phyloP scores from a whole-genome alignment of 805 yeast species.

The Candida germanica region DNA sequence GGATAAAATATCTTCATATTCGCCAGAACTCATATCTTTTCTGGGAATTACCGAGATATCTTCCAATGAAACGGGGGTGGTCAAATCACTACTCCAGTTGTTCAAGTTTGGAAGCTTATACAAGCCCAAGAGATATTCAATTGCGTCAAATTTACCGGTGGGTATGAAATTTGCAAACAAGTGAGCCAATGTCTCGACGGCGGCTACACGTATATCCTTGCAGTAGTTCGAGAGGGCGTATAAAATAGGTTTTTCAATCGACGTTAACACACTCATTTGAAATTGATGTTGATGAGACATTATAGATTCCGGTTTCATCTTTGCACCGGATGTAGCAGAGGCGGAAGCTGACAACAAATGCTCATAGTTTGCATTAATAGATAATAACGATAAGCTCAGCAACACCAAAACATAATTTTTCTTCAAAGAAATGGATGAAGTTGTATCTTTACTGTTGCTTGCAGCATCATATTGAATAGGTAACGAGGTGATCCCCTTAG shows the following conservation, averaged over 20 bases:
- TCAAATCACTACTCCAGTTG: constrained; percentile 26
- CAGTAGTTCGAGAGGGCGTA: constrained; percentile 31
- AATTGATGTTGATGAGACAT: constrained; percentile 39
- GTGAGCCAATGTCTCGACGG: constrained; percentile 33
- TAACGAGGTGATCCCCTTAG: constrained; percentile 23
- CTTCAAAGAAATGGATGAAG: constrained; percentile 24
- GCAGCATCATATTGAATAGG: constrained; percentile 19
- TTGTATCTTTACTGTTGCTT: constrained; percentile 11
- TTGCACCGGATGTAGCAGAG: constrained; percentile 34
- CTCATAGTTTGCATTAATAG: constrained; percentile 36
- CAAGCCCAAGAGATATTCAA: constrained; percentile 32
- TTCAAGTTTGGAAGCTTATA: constrained; percentile 31
- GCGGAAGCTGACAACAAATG: constrained; percentile 32
- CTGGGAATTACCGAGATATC: constrained; percentile 16
- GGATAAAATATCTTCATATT: constrained; percentile 23
- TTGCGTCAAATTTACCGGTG: constrained; percentile 34
- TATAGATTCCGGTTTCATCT: constrained; percentile 40
- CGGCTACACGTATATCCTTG: constrained; percentile 35
- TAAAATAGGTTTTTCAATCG: constrained; percentile 28
- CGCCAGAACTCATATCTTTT: constrained; percentile 11
- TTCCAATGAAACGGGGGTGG: constrained; percentile 14
- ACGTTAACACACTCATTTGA: constrained; percentile 26
- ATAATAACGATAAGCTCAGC: constrained; percentile 31
- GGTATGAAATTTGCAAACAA: constrained; percentile 35
- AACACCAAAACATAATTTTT: constrained; percentile 30